Conservation (phyloP, 257 asterid species). For the Solanum pinnatisectum region DNA sequence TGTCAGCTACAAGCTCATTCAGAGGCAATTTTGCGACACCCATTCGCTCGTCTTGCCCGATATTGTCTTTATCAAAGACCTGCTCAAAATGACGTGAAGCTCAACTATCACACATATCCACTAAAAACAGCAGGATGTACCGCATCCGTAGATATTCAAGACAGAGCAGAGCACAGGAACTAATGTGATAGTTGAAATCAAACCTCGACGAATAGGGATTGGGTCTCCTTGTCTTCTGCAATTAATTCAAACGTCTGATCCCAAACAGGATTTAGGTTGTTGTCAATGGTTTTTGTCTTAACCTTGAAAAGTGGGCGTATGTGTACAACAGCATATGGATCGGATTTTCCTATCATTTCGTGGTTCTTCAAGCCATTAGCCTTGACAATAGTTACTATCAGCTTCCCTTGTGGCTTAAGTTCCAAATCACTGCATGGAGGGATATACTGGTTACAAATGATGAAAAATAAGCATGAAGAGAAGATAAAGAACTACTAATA, state of each 20-base stretch:
- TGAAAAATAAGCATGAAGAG: background rate
- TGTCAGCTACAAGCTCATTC: conserved; percentile 61
- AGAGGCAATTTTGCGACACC: conserved; percentile 66
- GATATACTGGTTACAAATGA: background rate
- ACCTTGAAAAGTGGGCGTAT: conserved; percentile 91
- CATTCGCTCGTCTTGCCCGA: conserved; percentile 82
- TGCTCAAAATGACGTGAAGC: conserved; percentile 14
- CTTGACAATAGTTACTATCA: conserved; percentile 46
- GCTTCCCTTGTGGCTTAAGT: conserved; percentile 94
- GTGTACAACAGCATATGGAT: conserved; percentile 69
- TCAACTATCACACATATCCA: background rate
- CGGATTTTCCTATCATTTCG: conserved; percentile 96
- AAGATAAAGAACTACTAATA: background rate
- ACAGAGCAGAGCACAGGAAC: background rate
- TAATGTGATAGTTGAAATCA: background rate
- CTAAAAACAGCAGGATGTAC: background rate
- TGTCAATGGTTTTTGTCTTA: conserved; percentile 78
- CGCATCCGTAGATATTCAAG: background rate
- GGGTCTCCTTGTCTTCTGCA: conserved; percentile 99
- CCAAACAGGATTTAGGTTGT: conserved; percentile 95
- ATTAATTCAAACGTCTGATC: conserved; percentile 64
- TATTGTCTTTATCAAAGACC: conserved; percentile 76
- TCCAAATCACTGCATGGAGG: conserved; percentile 71
- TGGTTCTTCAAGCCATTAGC: conserved; percentile 81
- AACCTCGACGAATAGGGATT: conserved; percentile 75